Evolutionary conservation across 345 rosid genomes (phyloP).

Genomic region (Hibiscus syriacus): DNA sequence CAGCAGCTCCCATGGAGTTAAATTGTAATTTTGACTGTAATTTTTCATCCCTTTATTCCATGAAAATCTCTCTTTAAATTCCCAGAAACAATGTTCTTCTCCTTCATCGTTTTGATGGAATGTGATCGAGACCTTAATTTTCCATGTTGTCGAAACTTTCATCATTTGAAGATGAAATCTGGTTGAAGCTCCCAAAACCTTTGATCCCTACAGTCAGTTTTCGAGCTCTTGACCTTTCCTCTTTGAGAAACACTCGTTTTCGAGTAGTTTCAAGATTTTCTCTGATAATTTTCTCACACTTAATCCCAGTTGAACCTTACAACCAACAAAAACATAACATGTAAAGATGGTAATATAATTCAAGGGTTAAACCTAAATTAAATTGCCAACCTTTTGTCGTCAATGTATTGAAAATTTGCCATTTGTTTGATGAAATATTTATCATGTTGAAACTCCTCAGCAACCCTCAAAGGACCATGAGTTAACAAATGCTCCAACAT

Average conservation of each 20-base stretch:
- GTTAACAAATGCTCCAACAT: conserved; percentile 53
- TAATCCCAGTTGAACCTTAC: conserved; percentile 61
- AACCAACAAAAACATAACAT: no score
- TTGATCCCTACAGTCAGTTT: conserved; percentile 41
- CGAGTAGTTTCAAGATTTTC: conserved; percentile 41
- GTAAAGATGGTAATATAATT: no score
- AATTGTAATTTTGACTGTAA: not conserved
- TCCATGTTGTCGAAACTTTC: conserved; percentile 3
- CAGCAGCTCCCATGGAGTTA: not conserved
- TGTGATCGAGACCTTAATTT: conserved; percentile 20
- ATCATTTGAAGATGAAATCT: not conserved
- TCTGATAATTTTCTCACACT: conserved; percentile 38
- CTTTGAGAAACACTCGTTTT: conserved; percentile 34
- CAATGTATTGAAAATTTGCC: conserved; percentile 35
- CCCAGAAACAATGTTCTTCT: conserved; percentile 3
- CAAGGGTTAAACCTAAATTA: no score
- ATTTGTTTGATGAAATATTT: conserved; percentile 31
- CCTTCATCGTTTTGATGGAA: conserved; percentile 6
- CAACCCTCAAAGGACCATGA: conserved; percentile 63
- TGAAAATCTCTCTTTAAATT: not conserved
- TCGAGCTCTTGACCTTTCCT: conserved; percentile 49
- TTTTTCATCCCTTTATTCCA: not conserved
- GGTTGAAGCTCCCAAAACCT: conserved; percentile 30
- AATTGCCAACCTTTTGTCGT: conserved; percentile 43
- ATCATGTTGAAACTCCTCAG: conserved; percentile 55